These are phyloP conservation scores for Boletus fagicola DNA, from an alignment of 768 basidiomycete genomes.

Conservation along the genomic window DNA sequence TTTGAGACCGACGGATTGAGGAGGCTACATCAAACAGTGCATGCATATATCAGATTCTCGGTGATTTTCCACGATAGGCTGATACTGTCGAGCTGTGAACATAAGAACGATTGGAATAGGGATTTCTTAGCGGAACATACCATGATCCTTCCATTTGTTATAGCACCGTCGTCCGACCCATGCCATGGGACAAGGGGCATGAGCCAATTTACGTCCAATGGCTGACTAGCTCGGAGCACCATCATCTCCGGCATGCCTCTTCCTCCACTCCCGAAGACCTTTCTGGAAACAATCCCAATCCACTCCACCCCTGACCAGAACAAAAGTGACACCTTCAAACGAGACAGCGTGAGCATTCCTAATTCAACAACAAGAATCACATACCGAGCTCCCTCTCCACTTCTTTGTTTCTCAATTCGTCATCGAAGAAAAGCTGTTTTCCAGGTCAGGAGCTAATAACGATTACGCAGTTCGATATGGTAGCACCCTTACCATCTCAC, in stretches of 20 bases:
- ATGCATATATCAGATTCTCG: background rate
- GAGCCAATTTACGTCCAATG: background rate
- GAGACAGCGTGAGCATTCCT: background rate
- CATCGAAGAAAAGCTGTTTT: conserved; percentile 65
- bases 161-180: background rate
- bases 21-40: background rate
- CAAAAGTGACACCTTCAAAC: conserved; percentile 72
- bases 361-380: background rate
- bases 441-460: background rate
- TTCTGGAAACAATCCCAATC: conserved; percentile 59
- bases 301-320: conserved; percentile 64
- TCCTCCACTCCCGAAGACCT: conserved; percentile 74
- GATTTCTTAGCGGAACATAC: conserved; percentile 7
- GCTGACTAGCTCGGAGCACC: conserved; percentile 7
- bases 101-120: background rate
- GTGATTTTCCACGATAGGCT: conserved; percentile 13
- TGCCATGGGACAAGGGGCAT: background rate
- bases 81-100: background rate
- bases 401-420: conserved; percentile 57
- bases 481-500: conserved; percentile 61
- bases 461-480: background rate
- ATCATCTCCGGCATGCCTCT: conserved; percentile 33
- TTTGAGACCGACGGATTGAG: background rate
- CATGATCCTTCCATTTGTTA: background rate
- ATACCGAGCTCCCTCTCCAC: conserved; percentile 51